Conservation (phyloP, 108 stramenopile genomes). For the Aurantiochytrium sp. region DNA sequence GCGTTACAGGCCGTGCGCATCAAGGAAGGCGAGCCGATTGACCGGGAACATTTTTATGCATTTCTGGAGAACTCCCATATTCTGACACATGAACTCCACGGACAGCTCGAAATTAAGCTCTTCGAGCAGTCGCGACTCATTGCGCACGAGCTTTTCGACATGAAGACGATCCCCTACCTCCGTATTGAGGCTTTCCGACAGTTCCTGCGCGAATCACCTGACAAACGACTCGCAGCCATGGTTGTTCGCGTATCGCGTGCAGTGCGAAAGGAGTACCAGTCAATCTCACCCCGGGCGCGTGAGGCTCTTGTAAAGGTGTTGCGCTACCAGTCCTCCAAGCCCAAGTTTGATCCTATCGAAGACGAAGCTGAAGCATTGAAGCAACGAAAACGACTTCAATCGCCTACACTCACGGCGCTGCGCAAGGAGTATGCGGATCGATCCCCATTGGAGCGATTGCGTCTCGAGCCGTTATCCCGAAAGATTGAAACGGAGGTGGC, state of each 20-base stretch:
- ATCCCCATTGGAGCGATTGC: neutral
- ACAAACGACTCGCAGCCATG: neutral
- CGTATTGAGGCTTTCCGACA: neutral
- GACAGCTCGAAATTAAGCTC: neutral
- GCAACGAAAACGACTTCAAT: neutral
- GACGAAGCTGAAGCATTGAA: neutral
- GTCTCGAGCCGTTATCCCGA: neutral
- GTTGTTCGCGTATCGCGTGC: neutral
- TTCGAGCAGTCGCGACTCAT: neutral
- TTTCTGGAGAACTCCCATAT: neutral
- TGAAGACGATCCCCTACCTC: neutral
- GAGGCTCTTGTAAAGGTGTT: neutral
- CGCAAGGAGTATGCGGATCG: neutral
- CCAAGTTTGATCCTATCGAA: neutral
- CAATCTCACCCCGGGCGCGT: neutral
- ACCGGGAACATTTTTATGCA: neutral
- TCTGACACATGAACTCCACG: neutral
- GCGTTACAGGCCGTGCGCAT: neutral
- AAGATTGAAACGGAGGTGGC: neutral
- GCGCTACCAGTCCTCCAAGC: neutral
- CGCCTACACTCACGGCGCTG: neutral
- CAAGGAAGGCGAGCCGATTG: neutral
- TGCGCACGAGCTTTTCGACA: neutral
- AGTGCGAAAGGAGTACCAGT: neutral
- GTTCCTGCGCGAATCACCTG: neutral